Percentiles rank a stretch among this genome's conserved stretches.
phyloP scores from a whole-genome alignment of 768 basidiomycete genomes.

The Lactarius hengduanensis region DNA sequence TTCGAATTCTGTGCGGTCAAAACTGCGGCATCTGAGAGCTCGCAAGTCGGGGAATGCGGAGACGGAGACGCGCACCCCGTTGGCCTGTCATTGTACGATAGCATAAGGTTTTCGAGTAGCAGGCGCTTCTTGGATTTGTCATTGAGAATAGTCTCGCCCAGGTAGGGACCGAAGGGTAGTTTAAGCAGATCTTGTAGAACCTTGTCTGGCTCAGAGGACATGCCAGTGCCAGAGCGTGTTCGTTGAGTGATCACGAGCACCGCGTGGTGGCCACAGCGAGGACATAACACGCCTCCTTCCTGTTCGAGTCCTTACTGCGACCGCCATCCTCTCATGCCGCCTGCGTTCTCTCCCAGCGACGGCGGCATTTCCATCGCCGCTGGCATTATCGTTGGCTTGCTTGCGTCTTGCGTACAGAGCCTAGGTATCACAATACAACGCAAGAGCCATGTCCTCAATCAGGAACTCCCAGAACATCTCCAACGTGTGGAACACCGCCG shows the following conservation, averaged over 20 bases:
- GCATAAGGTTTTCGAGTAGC: constrained; percentile 13
- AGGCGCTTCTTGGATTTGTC: constrained; percentile 23
- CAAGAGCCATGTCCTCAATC: constrained; percentile 88
- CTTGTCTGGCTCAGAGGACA: neutral
- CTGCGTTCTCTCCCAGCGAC: constrained; percentile 28
- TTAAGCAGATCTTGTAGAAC: constrained; percentile 20
- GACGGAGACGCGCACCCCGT: constrained; percentile 17
- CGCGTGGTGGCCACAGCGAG: neutral
- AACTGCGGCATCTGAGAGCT: constrained; percentile 6
- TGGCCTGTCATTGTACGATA: constrained; percentile 12
- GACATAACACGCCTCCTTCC: neutral
- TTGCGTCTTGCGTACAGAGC: constrained; percentile 87
- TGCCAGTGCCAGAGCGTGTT: neutral
- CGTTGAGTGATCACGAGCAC: neutral
- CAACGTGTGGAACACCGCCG: constrained; percentile 72
- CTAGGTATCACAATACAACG: constrained; percentile 90
- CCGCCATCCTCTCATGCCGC: constrained; percentile 29
- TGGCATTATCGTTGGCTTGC: constrained; percentile 58
- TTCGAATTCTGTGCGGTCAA: constrained; percentile 21
- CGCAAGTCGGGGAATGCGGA: neutral
- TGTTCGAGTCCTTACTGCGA: neutral
- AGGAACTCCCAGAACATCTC: constrained; percentile 59
- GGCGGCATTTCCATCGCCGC: constrained; percentile 41
- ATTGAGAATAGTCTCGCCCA: constrained; percentile 34
- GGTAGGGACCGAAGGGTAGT: constrained; percentile 38